Evolutionary conservation across 2,329 filamentous ascomycete genomes (phyloP).

Genomic region (Colletotrichum godetiae): DNA sequence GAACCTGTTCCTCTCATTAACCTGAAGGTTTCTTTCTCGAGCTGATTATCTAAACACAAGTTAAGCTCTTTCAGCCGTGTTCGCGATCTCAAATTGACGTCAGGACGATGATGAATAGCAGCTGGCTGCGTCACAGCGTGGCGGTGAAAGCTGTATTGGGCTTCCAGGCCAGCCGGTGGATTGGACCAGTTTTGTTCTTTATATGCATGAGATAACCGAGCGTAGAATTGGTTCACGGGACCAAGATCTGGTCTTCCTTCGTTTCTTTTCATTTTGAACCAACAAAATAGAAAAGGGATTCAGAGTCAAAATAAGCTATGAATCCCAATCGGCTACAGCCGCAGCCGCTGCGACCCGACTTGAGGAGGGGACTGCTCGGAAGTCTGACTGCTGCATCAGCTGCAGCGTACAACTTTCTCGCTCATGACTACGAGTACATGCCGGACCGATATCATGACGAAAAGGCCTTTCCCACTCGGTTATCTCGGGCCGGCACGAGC

Average conservation of each 20-base stretch:
- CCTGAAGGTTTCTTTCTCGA: not conserved
- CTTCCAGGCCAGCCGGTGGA: not conserved
- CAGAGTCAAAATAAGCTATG: conserved; percentile 13
- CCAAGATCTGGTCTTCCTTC: not conserved
- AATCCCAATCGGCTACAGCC: conserved; percentile 6
- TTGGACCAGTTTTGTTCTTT: conserved; percentile 2
- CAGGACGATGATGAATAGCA: conserved; percentile 9
- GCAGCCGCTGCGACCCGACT: conserved; percentile 15
- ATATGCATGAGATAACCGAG: conserved; percentile 27
- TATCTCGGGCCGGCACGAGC: conserved; percentile 23
- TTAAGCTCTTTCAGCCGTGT: not conserved
- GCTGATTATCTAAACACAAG: not conserved
- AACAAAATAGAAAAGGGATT: not conserved
- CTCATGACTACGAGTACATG: conserved; percentile 28
- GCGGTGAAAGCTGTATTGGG: not conserved
- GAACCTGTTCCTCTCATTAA: not conserved
- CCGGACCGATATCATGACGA: conserved; percentile 28
- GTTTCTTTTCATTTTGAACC: not conserved
- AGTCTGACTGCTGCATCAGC: conserved; percentile 21
- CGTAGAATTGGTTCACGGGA: not conserved
- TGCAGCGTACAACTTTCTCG: conserved; percentile 25
- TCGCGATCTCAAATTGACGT: conserved; percentile 22
- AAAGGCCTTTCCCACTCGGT: conserved; percentile 18
- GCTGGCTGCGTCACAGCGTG: conserved; percentile 23
- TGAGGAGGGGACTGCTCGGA: conserved; percentile 3